Evolutionary conservation across 176 grass and related monocot species (phyloP).

Genomic region (Metroxylon sagu): DNA sequence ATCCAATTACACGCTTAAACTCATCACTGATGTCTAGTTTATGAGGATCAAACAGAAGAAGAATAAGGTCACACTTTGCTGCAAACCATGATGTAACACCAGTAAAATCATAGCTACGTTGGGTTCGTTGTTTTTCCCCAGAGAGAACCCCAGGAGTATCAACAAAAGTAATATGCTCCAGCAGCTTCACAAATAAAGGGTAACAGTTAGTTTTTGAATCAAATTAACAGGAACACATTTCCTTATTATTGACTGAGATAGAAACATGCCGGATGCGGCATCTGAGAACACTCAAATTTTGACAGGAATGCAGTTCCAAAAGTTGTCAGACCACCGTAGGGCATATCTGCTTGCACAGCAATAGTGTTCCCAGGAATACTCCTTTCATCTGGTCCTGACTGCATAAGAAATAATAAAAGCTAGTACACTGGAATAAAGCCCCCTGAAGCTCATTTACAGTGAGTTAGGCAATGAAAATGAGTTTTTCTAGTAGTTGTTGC

Average conservation of each 20-base stretch:
- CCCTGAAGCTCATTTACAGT: too few relatives aligned
- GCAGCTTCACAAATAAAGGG: too few relatives aligned
- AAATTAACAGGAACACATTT: too few relatives aligned
- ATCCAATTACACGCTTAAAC: constrained; percentile 19
- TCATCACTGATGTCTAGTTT: constrained; percentile 23
- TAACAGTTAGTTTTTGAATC: too few relatives aligned
- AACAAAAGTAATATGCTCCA: too few relatives aligned
- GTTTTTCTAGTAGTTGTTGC: too few relatives aligned
- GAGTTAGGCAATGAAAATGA: too few relatives aligned
- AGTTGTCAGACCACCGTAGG: constrained; percentile 82
- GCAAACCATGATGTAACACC: constrained; percentile 21
- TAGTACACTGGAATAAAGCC: background rate
- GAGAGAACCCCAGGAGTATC: background rate
- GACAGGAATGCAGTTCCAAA: constrained; percentile 90
- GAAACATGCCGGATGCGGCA: constrained; percentile 75
- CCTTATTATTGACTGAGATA: too few relatives aligned
- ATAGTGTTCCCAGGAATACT: constrained; percentile 93
- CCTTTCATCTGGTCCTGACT: constrained; percentile 93
- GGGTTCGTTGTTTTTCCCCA: constrained; percentile 21
- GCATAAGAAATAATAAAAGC: constrained; percentile 15
- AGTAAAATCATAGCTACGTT: constrained; percentile 21
- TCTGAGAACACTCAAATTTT: constrained; percentile 99
- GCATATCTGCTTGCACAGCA: constrained; percentile 98
- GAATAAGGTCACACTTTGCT: constrained; percentile 18
- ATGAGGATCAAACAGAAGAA: constrained; percentile 16